A percentile compares a stretch with the other conserved stretches of the same genome.
Conservation (phyloP, 2,329 filamentous ascomycete species). For the Xylaria hypoxylon region DNA sequence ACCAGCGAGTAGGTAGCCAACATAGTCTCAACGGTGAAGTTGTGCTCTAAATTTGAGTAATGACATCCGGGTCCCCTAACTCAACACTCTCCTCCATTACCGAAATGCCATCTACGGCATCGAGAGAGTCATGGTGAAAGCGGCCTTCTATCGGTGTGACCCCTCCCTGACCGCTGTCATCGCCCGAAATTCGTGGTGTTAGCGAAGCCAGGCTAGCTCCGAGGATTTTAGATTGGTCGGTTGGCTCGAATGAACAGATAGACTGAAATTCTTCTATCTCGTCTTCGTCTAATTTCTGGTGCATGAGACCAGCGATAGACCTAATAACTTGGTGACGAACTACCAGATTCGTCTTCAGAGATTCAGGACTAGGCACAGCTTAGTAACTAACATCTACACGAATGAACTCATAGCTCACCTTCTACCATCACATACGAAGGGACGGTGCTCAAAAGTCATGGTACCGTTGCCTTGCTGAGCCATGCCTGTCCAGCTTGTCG, state of each 20-base stretch:
- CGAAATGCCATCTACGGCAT: constrained; percentile 65
- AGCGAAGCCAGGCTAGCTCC: constrained; percentile 38
- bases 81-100: constrained; percentile 68
- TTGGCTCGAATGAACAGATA: constrained; percentile 7
- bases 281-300: constrained; percentile 18
- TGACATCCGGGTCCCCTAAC: constrained; percentile 58
- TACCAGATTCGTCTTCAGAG: constrained; percentile 26
- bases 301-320: constrained; percentile 30
- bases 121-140: constrained; percentile 57
- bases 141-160: constrained; percentile 46
- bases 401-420: constrained; percentile 28
- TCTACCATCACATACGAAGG: constrained; percentile 35
- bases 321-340: constrained; percentile 18
- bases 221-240: constrained; percentile 21
- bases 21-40: not conserved
- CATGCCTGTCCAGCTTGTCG: constrained; percentile 29
- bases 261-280: constrained; percentile 14
- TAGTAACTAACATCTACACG: constrained; percentile 5
- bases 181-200: constrained; percentile 34
- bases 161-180: constrained; percentile 30
- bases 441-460: constrained; percentile 33
- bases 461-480: constrained; percentile 23
- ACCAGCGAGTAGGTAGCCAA: constrained; percentile 19
- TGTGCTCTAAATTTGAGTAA: constrained; percentile 49
- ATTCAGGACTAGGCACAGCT: constrained; percentile 25